Evolutionary conservation across 78 protist genomes (phyloP), one percentile per base, ranked within the genome.

Genomic region (Isochrysis galbana): DNA sequence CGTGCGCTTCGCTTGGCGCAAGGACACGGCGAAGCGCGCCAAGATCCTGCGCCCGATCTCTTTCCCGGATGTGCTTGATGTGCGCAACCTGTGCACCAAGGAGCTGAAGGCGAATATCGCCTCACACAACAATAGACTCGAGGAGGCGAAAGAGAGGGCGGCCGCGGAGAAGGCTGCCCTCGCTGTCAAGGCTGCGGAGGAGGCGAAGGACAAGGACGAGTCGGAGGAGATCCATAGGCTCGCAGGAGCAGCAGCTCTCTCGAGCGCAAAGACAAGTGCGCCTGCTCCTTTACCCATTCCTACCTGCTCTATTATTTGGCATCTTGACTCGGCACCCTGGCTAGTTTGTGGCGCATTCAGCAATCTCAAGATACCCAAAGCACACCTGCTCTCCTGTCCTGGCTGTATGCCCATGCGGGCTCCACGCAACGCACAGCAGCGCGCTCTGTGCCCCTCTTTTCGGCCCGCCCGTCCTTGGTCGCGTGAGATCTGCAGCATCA

Each of bases 1-100:
- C 39, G 98, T 97, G 3, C 93, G 99, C 44, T 98, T 98, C 95
- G 54, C 41, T 39, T 98, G 98, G 98, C 91, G 95, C 46, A 51
- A 88, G 21, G 91, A 90, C 41, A 84, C 55, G 5, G 41, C 84
- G n/a, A 88, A 54, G 23, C 94, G 93, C 55, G 94, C 97, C 10
- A 98, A 98, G 93, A 94, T 97, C 39, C 92, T 97, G 34, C 89
- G 96, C 61, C 89, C 87, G 41, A 17, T 94, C 74, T 61, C 44
- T 0, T 38, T 39, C 55, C 92, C 87, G 4, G 70, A 32, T 55
- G 41, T 39, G 55, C 61, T 90, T 46, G 90, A 83, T 19, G 45
- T 89, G 80, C 82, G 44, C 39, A 44, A 89, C 47, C 26, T 61
- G 46, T 69, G 82, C 87, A 38, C 83, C 5, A 11, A 5, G 0